Base-by-base conservation (phyloP, 495 filamentous ascomycete species). In the Aspergillus panamensis region DNA sequence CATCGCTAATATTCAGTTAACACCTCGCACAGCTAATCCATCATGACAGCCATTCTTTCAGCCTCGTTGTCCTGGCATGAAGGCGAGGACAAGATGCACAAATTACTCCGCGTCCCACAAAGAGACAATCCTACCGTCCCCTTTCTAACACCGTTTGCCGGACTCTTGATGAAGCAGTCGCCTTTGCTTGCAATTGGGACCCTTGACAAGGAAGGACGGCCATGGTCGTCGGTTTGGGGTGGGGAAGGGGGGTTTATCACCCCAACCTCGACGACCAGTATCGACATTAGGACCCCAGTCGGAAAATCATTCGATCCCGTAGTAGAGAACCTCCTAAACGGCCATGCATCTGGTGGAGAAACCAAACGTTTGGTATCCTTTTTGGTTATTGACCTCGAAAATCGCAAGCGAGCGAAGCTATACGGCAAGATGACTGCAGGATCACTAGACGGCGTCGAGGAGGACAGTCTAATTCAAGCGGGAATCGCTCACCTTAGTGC, bases 141-240 rank as follows among this genome's bases (percentile, higher is more conserved):
- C 3, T 80, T 78, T 55, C 71, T 89, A 1, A 82, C 78, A 31
- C 72, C 73, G 8, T 69, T 78, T 21, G 82, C 82, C 9, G 79
- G 68, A 8, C 74, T 76, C 50, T 68, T 86, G 47, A 74, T 90
- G 8, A 70, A 75, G 37, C 63, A 59, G 5, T 84, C 83, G 3
- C 85, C 88, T 0, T 73, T 92, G 43, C 67, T 92, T 5, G 88
- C 87, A 2, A 66, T 92, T n/a, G 90, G 87, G 0, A 76, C 87
- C 0, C 59, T 91, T 3, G 90, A 92, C 62, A 62, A 66, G 3
- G 51, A 84, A 35, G 82, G 80, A 6, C 72, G 82, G 30, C 88
- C 88, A 16, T 92, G 88, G 89, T 87, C 85, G 33, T 85, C 86
- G 0, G 45, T 92, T 6, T 88, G 86, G 82, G 88, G 86, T 48